Evolutionary conservation across 176 grass and related monocot genomes (phyloP), one percentile per base, ranked within the genome.

Genomic region (Aegilops sharonensis): DNA sequence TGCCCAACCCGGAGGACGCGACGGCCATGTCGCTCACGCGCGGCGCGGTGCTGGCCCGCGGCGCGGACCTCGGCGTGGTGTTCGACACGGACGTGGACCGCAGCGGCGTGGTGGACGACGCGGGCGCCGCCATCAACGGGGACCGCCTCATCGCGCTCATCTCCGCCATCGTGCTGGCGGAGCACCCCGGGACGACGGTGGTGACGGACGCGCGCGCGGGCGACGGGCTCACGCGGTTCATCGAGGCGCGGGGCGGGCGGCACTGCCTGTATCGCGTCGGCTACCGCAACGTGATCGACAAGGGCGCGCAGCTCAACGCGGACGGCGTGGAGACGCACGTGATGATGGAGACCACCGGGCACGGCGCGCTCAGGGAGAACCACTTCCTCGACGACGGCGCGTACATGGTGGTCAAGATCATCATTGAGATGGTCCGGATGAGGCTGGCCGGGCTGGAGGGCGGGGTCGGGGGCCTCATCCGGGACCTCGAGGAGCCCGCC

Each of bases 11-110:
- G 30, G 95, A 97, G 84, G 92, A 97, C 37, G 60, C 88, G 1
- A 93, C 83, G 2, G 92, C 95, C 75, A 97, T 97, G 92, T 57
- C 90, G 3, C 52, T 90, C 7, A 94, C 95, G 30, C 84, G 92
- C 37, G 37, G 50, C 15, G 84, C 92, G 18, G 92, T 97, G 17
- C 89, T 97, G 30, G 62, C 59, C 23, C 76, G 73, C 6, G 82
- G 35, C 32, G 95, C 95, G 0, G 88, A 97, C 89, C 95, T 94
- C 36, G 92, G 92, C 63, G 68, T 97, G 24, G 95, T 97, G 39
- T 97, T 97, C 73, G 92, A 97, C 88, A 97, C 95, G 12, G 92
- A 97, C 82, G 95, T 97, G 13, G 95, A 94, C 84, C 95, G 92
- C 27, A 91, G 95, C 62, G 95, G 95, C 37, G 90, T 97, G 5